Percentiles rank a stretch among this genome's conserved stretches.
These are phyloP conservation scores for Xylaria flabelliformis DNA, from an alignment of 495 filamentous ascomycete genomes.

Conservation along the genomic window DNA sequence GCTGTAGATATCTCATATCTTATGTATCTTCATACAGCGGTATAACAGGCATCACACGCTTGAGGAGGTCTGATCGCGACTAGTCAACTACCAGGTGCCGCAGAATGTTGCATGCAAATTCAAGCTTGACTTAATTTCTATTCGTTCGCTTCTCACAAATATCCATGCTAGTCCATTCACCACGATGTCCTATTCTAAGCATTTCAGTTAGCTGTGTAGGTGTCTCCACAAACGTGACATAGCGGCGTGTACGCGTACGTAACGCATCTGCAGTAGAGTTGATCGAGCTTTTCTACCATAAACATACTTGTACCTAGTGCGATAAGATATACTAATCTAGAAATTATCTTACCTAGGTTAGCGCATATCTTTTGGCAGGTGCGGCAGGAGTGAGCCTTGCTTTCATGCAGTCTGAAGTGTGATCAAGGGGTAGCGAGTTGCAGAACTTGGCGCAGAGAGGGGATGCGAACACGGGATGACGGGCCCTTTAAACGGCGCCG, in stretches of 20 bases:
- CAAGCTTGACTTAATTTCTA: not conserved
- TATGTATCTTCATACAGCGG: not conserved
- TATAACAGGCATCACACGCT: not conserved
- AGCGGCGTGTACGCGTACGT: not conserved
- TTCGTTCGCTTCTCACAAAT: not conserved
- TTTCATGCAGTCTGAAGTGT: not conserved
- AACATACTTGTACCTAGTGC: not conserved
- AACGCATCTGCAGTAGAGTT: not conserved
- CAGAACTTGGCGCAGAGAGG: not conserved
- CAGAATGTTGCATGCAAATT: not conserved
- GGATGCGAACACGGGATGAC: not conserved
- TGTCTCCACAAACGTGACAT: not conserved
- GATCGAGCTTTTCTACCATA: not conserved
- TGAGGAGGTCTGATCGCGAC: not conserved
- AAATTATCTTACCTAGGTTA: not conserved
- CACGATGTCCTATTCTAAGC: not conserved
- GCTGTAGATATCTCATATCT: not conserved
- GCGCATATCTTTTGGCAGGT: not conserved
- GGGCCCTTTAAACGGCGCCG: not conserved
- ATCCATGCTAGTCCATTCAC: not conserved
- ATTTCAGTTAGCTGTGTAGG: not conserved
- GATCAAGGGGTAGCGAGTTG: conserved; percentile 2
- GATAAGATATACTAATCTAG: not conserved
- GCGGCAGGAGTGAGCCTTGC: not conserved
- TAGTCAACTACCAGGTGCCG: not conserved